Conservation (phyloP, 257 asterid species). For the Henckelia pumila region DNA sequence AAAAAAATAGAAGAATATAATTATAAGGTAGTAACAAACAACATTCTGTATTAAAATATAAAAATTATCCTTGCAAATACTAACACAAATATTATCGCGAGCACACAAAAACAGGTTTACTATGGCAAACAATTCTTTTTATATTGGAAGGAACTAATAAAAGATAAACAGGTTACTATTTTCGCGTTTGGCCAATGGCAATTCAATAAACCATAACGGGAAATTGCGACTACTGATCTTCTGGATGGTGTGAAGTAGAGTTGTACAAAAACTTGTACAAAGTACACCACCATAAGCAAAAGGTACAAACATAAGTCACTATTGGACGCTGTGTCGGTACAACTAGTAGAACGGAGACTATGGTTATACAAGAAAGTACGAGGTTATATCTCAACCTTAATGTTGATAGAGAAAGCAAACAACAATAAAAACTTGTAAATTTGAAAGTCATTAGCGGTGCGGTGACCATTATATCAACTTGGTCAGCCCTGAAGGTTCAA, state of each 20-base stretch:
- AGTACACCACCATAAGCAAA: not conserved
- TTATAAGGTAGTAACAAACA: too few relatives aligned
- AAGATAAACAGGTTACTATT: not conserved
- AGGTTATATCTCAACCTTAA: not conserved
- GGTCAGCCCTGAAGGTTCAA: conserved; percentile 25
- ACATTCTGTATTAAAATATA: too few relatives aligned
- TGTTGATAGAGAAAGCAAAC: not conserved
- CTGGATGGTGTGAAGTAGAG: not conserved
- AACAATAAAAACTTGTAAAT: not conserved
- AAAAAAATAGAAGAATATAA: too few relatives aligned
- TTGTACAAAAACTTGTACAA: not conserved
- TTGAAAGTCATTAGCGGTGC: not conserved
- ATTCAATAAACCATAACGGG: not conserved
- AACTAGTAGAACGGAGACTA: not conserved
- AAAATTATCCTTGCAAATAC: not conserved
- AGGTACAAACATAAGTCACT: not conserved
- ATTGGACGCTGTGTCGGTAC: not conserved
- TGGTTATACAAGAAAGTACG: not conserved
- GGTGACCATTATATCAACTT: not conserved
- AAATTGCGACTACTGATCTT: not conserved
- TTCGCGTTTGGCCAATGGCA: not conserved
- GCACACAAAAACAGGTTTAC: too few relatives aligned
- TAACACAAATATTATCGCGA: not conserved
- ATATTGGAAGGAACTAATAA: not conserved
- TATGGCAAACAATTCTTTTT: too few relatives aligned